phyloP scores from a whole-genome alignment of 1,284 basidiomycete species.

The Ceratobasidium sp. region DNA sequence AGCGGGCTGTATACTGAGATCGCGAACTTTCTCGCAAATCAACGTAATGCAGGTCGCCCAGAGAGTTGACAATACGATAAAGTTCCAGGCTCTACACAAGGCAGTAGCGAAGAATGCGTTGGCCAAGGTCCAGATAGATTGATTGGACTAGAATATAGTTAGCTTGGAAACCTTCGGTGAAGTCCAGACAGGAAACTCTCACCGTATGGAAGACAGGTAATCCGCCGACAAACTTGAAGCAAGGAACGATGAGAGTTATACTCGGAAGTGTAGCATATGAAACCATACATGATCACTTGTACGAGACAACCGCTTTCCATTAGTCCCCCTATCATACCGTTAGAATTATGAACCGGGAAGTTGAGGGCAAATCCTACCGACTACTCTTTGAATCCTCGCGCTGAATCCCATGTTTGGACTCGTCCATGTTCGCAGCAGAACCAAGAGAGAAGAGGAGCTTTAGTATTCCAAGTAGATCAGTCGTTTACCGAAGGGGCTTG shows the following conservation, averaged over 20 bases:
- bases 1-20: conserved; percentile 10
- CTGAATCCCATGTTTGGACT: not conserved
- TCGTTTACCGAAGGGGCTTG: too few species aligned
- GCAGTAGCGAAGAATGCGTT: conserved; percentile 65
- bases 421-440: not conserved
- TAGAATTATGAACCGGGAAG: not conserved
- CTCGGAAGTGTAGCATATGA: too few species aligned
- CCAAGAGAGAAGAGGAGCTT: not conserved
- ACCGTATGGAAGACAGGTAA: not conserved
- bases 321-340: not conserved
- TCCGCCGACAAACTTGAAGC: not conserved
- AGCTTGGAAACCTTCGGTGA: not conserved
- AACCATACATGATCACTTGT: not conserved
- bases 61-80: conserved; percentile 70
- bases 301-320: not conserved
- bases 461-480: too few species aligned
- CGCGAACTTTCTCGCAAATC: conserved; percentile 3
- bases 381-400: not conserved
- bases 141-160: not conserved
- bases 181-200: not conserved
- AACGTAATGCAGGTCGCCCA: conserved; percentile 62
- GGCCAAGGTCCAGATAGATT: conserved; percentile 20
- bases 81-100: conserved; percentile 75
- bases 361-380: not conserved
- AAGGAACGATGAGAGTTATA: too few species aligned